A percentile compares a stretch with the other conserved stretches of the same genome.
These are phyloP conservation scores for Sarocladium kiliense DNA, from an alignment of 2,329 filamentous ascomycete species.

Conservation along the genomic window DNA sequence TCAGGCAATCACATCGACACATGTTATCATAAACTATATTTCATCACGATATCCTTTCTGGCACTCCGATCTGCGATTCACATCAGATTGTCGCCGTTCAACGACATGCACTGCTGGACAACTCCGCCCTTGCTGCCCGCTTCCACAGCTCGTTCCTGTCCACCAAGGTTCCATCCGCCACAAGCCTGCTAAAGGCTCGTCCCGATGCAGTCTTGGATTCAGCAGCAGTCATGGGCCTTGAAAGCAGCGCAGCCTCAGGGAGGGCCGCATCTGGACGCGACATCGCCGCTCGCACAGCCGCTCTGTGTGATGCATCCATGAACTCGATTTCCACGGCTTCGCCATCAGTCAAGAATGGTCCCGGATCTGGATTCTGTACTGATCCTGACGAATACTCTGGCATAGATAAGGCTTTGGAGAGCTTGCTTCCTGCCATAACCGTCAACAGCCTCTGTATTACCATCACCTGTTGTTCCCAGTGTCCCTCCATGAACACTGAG, in stretches of 20 bases:
- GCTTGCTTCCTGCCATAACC: neutral
- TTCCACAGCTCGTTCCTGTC: neutral
- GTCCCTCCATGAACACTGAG: neutral
- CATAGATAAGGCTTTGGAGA: too few relatives aligned
- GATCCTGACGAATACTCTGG: too few relatives aligned
- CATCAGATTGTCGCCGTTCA: too few relatives aligned
- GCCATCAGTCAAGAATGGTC: neutral
- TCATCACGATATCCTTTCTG: too few relatives aligned
- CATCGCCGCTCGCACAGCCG: neutral
- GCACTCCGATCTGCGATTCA: too few relatives aligned
- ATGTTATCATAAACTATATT: too few relatives aligned
- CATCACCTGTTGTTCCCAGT: neutral
- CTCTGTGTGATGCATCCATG: neutral
- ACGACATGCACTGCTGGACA: too few relatives aligned
- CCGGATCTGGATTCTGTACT: neutral
- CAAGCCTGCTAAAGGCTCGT: neutral
- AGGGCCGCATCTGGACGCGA: neutral
- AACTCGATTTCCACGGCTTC: neutral
- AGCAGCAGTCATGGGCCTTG: neutral
- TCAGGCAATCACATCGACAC: too few relatives aligned
- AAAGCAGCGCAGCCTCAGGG: neutral
- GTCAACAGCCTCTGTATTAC: neutral
- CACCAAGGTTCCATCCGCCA: neutral
- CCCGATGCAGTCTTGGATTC: neutral
- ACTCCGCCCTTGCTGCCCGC: neutral